Conservation (phyloP, 1,139 yeast genomes). For the Blastobotrys aristatus region DNA sequence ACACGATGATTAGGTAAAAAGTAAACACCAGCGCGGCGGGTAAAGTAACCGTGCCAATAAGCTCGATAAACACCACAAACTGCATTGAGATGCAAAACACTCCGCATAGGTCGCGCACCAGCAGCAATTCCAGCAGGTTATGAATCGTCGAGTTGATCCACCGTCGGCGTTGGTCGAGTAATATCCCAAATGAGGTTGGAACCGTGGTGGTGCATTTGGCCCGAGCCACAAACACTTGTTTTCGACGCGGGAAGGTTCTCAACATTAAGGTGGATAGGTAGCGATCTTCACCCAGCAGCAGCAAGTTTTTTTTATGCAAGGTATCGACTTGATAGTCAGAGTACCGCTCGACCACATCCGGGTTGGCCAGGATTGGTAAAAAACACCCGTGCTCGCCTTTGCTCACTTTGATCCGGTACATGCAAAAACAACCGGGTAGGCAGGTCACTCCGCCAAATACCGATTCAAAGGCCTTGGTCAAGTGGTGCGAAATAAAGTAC, state of each 20-base stretch:
- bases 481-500: conserved; percentile 93
- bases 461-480: conserved; percentile 92
- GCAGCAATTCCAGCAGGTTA: conserved; percentile 82
- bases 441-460: conserved; percentile 97
- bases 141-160: conserved; percentile 99
- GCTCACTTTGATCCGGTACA: conserved; percentile 92
- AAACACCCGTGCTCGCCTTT: conserved; percentile 87
- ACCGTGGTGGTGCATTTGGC: conserved; percentile 95
- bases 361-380: conserved; percentile 95
- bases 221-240: conserved; percentile 87
- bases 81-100: conserved; percentile 98
- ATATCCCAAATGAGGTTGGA: conserved; percentile 74
- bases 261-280: conserved; percentile 85
- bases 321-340: conserved; percentile 86
- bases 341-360: conserved; percentile 93
- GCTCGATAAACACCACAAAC: conserved; percentile 80
- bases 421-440: conserved; percentile 95
- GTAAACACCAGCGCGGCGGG: conserved; percentile 93
- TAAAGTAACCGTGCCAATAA: conserved; percentile 83
- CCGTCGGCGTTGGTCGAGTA: conserved; percentile 92
- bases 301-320: conserved; percentile 81
- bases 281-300: conserved; percentile 91
- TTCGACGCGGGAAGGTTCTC: conserved; percentile 87
- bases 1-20: conserved; percentile 67
- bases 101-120: conserved; percentile 91